Conservation (phyloP, 2,329 filamentous ascomycete species). For the Cladosporium halotolerans region DNA sequence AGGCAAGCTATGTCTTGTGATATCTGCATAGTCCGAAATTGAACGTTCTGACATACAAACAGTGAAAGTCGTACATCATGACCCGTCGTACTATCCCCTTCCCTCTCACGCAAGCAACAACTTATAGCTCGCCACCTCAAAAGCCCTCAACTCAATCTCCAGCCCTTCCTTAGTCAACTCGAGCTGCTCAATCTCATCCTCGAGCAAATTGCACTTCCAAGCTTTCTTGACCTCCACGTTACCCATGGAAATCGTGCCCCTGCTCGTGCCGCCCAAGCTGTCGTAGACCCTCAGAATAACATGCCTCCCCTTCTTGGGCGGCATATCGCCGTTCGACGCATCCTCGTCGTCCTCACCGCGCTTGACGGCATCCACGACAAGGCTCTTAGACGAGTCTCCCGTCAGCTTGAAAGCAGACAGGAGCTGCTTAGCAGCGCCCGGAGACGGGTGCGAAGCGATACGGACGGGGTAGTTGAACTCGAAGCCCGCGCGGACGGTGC, state of each 20-base stretch:
- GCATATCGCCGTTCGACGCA: conserved; percentile 50
- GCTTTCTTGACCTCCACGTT: conserved; percentile 67
- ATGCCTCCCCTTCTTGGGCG: conserved; percentile 58
- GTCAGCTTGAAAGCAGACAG: conserved; percentile 60
- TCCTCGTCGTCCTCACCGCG: conserved; percentile 59
- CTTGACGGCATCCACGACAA: conserved; percentile 87
- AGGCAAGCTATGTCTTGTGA: no score
- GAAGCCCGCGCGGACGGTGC: conserved; percentile 75
- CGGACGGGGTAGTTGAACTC: conserved; percentile 83
- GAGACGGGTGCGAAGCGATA: conserved; percentile 38
- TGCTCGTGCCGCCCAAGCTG: conserved; percentile 72
- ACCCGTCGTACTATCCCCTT: no score
- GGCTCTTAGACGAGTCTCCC: conserved; percentile 20
- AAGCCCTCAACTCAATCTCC: conserved; percentile 33
- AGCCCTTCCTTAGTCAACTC: conserved; percentile 39
- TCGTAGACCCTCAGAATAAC: conserved; percentile 85
- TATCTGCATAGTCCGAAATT: no score
- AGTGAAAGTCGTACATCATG: no score
- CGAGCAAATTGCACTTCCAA: conserved; percentile 77
- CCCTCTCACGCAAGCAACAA: conserved; percentile 22
- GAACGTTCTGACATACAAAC: no score
- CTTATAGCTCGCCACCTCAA: conserved; percentile 35
- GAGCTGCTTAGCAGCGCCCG: conserved; percentile 26
- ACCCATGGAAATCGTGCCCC: conserved; percentile 61
- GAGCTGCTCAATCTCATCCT: conserved; percentile 73